Evolutionary conservation across 306 rosid genomes (phyloP), one percentile per base, ranked within the genome.

Genomic region (Ammopiptanthus mongolicus): DNA sequence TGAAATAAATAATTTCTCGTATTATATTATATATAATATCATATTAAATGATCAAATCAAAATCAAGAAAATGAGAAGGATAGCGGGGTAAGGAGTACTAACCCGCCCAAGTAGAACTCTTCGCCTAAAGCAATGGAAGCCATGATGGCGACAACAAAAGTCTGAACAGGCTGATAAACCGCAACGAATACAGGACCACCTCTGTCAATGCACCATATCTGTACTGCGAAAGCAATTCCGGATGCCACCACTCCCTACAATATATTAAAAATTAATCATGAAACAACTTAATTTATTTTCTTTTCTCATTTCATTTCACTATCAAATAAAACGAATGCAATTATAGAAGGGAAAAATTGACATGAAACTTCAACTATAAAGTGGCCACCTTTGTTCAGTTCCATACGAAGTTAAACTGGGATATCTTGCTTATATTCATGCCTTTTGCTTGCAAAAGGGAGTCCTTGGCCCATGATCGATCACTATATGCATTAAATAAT

Each of bases 171-270:
- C 56, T 96, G 99, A 88, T 92, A 96, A 11, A 96, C 98, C 0
- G 99, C 99, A 14, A 96, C 99, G 39, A 96, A 96, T 25, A 96
- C 99, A 12, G 99, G 99, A 81, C 99, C 99, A 0, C 99, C 99
- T 81, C 96, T 92, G 90, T 96, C 98, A 44, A 96, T 96, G 90
- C 99, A 96, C 99, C 99, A 96, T 78, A 92, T 96, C 72, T 96
- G 99, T 41, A 96, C 99, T 14, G 99, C 98, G 77, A 96, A 96
- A 7, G 99, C 99, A 51, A 96, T 83, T 82, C 99, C 99, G 0
- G 99, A 96, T 71, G 98, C 98, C 65, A 96, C 98, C 86, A 96
- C 97, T 65, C 99, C 99, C 99, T 96, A 82, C 78, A 83, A 73
- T 65, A 61, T 47, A 25, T 50, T 31, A 3, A 78, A 44, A 58